These are phyloP conservation scores for Drechslerella dactyloides DNA, from an alignment of 2,329 filamentous ascomycete genomes.

Conservation along the genomic window DNA sequence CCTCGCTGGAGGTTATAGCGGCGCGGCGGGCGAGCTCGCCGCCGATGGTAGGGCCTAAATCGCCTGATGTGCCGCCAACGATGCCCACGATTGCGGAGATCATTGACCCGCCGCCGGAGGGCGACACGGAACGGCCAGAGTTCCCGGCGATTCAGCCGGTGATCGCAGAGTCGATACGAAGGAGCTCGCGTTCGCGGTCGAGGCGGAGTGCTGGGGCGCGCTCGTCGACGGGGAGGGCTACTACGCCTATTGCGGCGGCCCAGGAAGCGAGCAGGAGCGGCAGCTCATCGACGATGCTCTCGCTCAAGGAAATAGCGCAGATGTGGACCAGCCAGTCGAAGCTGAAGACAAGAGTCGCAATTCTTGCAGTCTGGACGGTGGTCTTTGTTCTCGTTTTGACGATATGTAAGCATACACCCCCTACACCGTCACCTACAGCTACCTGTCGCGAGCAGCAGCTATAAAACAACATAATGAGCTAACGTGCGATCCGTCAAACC, in stretches of 20 bases:
- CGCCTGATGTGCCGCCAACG: conserved; percentile 29
- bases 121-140: not conserved
- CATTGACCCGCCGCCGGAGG: conserved; percentile 4
- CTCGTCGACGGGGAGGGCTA: not conserved
- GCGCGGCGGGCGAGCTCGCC: conserved; percentile 21
- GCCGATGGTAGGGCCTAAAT: conserved; percentile 20
- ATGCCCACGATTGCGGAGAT: conserved; percentile 46
- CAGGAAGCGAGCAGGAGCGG: not conserved
- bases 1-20: conserved; percentile 11
- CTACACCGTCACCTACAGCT: conserved; percentile 63
- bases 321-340: conserved; percentile 30
- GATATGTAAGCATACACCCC: conserved; percentile 63
- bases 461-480: conserved; percentile 24
- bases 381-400: conserved; percentile 41
- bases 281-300: conserved; percentile 11
- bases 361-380: conserved; percentile 47
- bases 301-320: conserved; percentile 34
- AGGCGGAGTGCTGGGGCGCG: not conserved
- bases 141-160: conserved; percentile 2
- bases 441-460: not conserved
- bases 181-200: conserved; percentile 5
- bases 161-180: conserved; percentile 10
- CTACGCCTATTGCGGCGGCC: not conserved
- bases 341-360: conserved; percentile 42
- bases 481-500: conserved; percentile 19